phyloP scores from a whole-genome alignment of 768 basidiomycete genomes.

The Gloeopeniophorella convolvens region DNA sequence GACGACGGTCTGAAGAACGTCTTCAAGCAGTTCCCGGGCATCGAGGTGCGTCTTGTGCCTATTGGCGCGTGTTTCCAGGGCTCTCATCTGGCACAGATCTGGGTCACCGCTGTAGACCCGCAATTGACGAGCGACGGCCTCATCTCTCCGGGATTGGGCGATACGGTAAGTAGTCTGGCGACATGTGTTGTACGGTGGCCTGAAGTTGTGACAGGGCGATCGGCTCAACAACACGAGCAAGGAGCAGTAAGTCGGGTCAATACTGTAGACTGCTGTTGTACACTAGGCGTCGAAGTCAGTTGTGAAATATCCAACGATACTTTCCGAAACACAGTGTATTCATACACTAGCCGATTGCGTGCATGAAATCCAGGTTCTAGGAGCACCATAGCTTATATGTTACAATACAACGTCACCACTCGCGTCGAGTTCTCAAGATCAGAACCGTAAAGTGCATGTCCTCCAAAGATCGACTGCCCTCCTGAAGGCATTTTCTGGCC shows the following conservation, averaged over 20 bases:
- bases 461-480: too few species aligned
- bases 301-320: too few species aligned
- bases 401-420: too few species aligned
- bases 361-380: too few species aligned
- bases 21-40: constrained; percentile 58
- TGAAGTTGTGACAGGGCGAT: constrained; percentile 53
- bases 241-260: constrained; percentile 1
- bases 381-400: too few species aligned
- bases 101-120: constrained; percentile 78
- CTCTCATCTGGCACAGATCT: constrained; percentile 48
- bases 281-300: not conserved
- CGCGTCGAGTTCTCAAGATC: too few species aligned
- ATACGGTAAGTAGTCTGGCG: constrained; percentile 54
- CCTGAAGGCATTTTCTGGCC: too few species aligned
- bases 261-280: not conserved
- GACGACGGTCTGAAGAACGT: constrained; percentile 66
- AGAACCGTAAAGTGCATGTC: too few species aligned
- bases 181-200: not conserved
- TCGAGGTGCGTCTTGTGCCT: constrained; percentile 52
- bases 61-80: not conserved
- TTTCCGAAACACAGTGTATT: too few species aligned
- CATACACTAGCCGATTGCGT: too few species aligned
- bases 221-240: constrained; percentile 66
- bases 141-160: constrained; percentile 87
- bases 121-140: constrained; percentile 67